These are phyloP conservation scores for Xylariaceae sp. DNA, from an alignment of 2,329 filamentous ascomycete genomes.

Conservation along the genomic window DNA sequence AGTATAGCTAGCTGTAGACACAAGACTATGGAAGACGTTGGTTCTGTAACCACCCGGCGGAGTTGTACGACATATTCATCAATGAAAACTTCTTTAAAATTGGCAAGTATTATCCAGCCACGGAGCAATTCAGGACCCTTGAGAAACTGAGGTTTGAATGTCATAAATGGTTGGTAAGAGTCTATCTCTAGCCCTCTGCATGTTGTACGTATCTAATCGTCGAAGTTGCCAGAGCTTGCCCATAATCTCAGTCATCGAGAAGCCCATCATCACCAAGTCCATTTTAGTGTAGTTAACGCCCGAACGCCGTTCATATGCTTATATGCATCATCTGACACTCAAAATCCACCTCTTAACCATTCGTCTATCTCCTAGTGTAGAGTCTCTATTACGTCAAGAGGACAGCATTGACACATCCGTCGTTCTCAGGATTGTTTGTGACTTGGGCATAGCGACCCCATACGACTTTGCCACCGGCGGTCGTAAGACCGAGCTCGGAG, in stretches of 20 bases:
- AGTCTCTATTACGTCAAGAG: conserved; percentile 22
- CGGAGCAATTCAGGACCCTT: too few species aligned
- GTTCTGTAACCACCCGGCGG: too few species aligned
- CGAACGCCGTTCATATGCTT: conserved; percentile 8
- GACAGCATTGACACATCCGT: conserved; percentile 38
- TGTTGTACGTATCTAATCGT: too few species aligned
- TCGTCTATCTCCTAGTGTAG: neutral
- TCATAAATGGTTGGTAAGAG: too few species aligned
- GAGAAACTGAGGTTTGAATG: too few species aligned
- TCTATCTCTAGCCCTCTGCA: too few species aligned
- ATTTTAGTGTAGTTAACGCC: conserved; percentile 6
- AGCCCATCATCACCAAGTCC: neutral
- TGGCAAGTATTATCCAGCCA: too few species aligned
- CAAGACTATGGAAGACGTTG: too few species aligned
- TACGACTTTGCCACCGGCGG: conserved; percentile 86
- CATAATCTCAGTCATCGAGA: neutral
- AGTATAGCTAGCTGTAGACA: too few species aligned
- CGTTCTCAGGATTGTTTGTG: conserved; percentile 46
- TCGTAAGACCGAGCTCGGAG: conserved; percentile 84
- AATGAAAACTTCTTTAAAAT: too few species aligned
- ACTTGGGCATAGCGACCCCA: conserved; percentile 60
- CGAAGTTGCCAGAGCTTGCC: too few species aligned
- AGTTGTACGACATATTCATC: too few species aligned
- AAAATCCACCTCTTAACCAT: neutral
- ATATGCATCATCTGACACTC: neutral